phyloP scores from a whole-genome alignment of 495 filamentous ascomycete genomes.

The Neurospora tetraspora region DNA sequence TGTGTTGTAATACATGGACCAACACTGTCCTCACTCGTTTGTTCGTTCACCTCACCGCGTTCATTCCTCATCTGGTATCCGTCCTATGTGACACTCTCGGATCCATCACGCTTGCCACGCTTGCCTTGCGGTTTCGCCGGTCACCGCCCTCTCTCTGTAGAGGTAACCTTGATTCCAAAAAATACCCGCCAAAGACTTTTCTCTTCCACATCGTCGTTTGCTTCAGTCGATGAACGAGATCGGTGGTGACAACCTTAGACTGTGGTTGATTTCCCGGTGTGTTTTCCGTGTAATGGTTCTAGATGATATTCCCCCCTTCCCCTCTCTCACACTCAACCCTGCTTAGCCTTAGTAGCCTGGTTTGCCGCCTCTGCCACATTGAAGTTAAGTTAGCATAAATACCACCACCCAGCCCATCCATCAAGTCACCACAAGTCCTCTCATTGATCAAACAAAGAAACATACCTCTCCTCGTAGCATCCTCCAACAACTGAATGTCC shows the following conservation, averaged over 20 bases:
- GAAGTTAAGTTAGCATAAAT: background rate
- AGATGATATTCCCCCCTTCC: background rate
- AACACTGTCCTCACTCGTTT: background rate
- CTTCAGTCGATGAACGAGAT: background rate
- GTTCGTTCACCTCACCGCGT: background rate
- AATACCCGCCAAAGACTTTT: too few species aligned
- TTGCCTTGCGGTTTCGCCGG: too few species aligned
- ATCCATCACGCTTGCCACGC: too few species aligned
- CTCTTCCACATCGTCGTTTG: too few species aligned
- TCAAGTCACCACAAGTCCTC: background rate
- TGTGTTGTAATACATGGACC: background rate
- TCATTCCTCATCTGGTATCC: background rate
- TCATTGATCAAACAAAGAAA: background rate
- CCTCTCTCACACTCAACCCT: conserved; percentile 21
- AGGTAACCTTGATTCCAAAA: too few species aligned
- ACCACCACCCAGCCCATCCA: background rate
- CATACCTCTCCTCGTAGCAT: conserved; percentile 88
- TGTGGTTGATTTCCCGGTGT: too few species aligned
- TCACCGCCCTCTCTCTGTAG: too few species aligned
- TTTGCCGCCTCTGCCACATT: conserved; percentile 28
- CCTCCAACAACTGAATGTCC: conserved; percentile 84
- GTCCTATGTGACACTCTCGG: background rate
- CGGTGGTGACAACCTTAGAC: background rate
- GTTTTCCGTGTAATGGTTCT: background rate
- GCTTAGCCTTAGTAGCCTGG: conserved; percentile 33